These are phyloP conservation scores for Solanum pennellii DNA, from an alignment of 257 asterid genomes.

Conservation along the genomic window DNA sequence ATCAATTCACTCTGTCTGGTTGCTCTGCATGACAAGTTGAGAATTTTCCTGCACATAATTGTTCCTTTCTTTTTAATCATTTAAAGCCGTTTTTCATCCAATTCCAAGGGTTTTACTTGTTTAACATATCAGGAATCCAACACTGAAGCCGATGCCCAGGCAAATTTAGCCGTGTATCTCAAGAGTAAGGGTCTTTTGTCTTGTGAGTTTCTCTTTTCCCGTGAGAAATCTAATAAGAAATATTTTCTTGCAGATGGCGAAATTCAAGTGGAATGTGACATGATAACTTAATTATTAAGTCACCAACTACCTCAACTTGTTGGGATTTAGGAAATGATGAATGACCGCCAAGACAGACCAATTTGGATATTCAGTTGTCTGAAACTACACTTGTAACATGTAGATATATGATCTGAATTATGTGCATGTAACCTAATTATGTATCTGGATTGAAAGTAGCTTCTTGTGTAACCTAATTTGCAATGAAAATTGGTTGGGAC, in stretches of 20 bases:
- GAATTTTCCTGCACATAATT: not conserved
- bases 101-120: not conserved
- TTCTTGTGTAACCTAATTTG: not conserved
- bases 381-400: not conserved
- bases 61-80: not conserved
- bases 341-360: not conserved
- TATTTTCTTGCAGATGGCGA: constrained; percentile 53
- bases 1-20: not conserved
- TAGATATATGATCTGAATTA: constrained; percentile 2
- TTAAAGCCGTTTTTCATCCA: not conserved
- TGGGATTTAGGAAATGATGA: constrained; percentile 7
- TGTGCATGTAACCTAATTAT: not conserved
- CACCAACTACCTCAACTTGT: not conserved
- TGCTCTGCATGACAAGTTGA: not conserved
- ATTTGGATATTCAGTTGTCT: not conserved
- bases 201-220: not conserved
- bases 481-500: not conserved
- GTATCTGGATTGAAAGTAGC: not conserved
- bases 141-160: constrained; percentile 87
- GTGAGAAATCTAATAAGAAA: not conserved
- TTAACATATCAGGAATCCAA: constrained; percentile 47
- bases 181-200: constrained; percentile 27
- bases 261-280: constrained; percentile 57
- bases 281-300: constrained; percentile 9
- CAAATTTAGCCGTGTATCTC: constrained; percentile 67